Evolutionary conservation across 257 asterid species (phyloP).

Genomic region (Gardenia jasminoides): DNA sequence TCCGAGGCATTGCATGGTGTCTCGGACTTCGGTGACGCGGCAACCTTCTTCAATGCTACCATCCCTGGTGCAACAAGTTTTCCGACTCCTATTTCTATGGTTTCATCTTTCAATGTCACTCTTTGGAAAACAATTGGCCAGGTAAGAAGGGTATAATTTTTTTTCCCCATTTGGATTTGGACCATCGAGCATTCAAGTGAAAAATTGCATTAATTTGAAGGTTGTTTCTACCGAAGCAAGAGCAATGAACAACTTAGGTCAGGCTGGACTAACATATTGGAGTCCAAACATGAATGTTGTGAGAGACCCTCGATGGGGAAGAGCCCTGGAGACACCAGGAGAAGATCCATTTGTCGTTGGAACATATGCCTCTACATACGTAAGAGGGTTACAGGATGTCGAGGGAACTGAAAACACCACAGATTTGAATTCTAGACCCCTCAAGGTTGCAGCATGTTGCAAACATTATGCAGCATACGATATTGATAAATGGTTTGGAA

Average conservation of each 20-base stretch:
- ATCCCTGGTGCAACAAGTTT: conserved; percentile 14
- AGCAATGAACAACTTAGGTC: conserved; percentile 49
- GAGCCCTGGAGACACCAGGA: conserved; percentile 46
- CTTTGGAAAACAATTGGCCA: conserved; percentile 13
- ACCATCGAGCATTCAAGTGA: not conserved
- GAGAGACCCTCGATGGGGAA: conserved; percentile 60
- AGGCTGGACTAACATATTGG: conserved; percentile 56
- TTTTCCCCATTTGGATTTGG: too few relatives aligned
- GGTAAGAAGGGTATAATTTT: not conserved
- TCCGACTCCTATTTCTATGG: not conserved
- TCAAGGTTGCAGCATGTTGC: conserved; percentile 45
- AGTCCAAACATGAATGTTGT: conserved; percentile 48
- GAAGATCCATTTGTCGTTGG: conserved; percentile 51
- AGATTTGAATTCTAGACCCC: conserved; percentile 36
- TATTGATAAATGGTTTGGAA: conserved; percentile 41
- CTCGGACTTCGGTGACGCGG: conserved; percentile 26
- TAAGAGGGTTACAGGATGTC: conserved; percentile 49
- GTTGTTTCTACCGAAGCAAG: conserved; percentile 54
- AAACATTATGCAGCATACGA: conserved; percentile 56
- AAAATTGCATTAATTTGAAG: conserved; percentile 17
- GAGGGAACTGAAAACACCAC: conserved; percentile 23
- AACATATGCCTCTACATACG: conserved; percentile 36
- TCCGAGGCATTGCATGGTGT: conserved; percentile 60
- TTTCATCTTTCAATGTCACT: conserved; percentile 5
- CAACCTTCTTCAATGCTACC: conserved; percentile 7